Base-by-base conservation (phyloP, 1,284 basidiomycete species). In the Anthracocystis walkeri region DNA sequence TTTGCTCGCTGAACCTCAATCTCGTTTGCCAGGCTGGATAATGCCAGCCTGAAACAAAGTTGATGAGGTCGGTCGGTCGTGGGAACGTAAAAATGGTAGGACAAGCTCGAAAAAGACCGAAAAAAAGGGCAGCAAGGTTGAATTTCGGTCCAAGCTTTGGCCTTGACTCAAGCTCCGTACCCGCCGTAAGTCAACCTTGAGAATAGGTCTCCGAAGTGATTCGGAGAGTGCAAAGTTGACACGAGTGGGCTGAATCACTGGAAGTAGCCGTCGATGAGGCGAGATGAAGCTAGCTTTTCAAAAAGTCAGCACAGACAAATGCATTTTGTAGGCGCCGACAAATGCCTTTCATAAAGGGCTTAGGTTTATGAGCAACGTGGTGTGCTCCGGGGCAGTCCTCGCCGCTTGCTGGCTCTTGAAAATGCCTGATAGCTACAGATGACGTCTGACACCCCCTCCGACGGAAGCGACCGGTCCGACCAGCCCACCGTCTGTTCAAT, bases 171-270 rank as follows among this genome's bases (percentile, higher is more conserved):
- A 46, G n/a, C 54, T 56, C 29, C 5, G 21, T 23, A 20, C 14
- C 18, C 7, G 18, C 21, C 54, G 7, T 11, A 23, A 18, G n/a
- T n/a, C n/a, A 18, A 6, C 46, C 27, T 44, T 25, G 25, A 46
- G 31, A 38, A 35, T 10, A 29, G 1, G 21, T 44, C 53, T 41
- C 53, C 53, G 41, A 33, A 45, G 53, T 23, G 29, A 29, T 31
- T 21, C 42, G 41, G 29, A 55, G 29, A 44, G 40, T 29, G 40
- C 16, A 10, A 29, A 7, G 18, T 7, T 38, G 33, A 40, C 33
- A 42, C 44, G 25, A 18, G 52, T 54, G 35, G 25, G 48, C 29
- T 49, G 29, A 33, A 20, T 31, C 49, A n/a, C 35, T 38, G 49
- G 33, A 29, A 35, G 14, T 38, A 44, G 29, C 29, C 29, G 48